Evolutionary conservation across 768 basidiomycete species (phyloP), one percentile per base, ranked within the genome.

Genomic region (Boletus vermiculosoides): DNA sequence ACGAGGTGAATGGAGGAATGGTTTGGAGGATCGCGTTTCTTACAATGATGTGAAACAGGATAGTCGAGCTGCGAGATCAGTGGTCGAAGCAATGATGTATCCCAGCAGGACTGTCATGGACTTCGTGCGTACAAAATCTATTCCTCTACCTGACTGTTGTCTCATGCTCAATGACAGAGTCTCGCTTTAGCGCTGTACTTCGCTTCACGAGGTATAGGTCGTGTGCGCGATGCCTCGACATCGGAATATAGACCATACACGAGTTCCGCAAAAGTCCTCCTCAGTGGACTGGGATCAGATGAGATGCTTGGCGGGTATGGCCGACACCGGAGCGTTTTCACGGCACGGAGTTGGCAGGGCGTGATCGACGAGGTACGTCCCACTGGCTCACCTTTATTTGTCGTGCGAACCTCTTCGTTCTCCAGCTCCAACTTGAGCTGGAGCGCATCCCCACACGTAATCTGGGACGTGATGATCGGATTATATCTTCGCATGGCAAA

Each of bases 231-330:
- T 12, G 49, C 66, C 13, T 70, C 73, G 1, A 67, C 76, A 5
- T 71, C 79, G 3, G 64, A 44, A 23, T 63, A 66, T 33, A 62
- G 50, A 34, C 74, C 77, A 8, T 96, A 97, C 72, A 79, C 74
- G 0, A 94, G 89, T 59, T 71, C 78, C 9, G 93, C 97, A 0
- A 82, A 84, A 44, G 94, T 98, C 0, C 75, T 98, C 10, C 74
- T 99, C 25, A 95, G 86, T 60, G 97, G 97, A 1, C 77, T 99
- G 8, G 97, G 97, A 0, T 92, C 97, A 1, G 97, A 99, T 67
- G 97, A 99, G 69, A 78, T 98, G 40, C 78, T 99, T 5, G 97
- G 94, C 3, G 97, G 97, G 1, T 99, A 99, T 70, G 83, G 90
- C 3, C 80, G 97, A 55, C 94, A 98, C 74, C 82, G 92, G 9